A percentile compares a stretch with the other conserved stretches of the same genome.
phyloP scores from a whole-genome alignment of 2,329 filamentous ascomycete species.

The Pseudogymnoascus sp. region DNA sequence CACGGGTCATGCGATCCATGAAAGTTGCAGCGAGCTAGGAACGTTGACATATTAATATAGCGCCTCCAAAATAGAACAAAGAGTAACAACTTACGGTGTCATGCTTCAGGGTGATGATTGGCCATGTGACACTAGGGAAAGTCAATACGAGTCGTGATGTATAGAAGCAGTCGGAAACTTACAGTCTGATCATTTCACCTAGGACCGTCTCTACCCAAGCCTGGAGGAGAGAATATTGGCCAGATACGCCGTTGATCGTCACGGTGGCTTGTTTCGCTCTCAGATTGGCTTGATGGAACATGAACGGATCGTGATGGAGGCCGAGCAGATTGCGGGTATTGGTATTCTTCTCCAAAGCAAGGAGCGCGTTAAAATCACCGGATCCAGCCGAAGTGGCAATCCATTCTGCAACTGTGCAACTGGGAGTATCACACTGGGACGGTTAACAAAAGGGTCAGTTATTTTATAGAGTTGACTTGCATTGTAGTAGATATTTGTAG shows the following conservation, averaged over 20 bases:
- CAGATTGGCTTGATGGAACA: slow-evolving; percentile 56
- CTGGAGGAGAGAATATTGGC: slow-evolving; percentile 24
- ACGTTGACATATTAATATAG: not conserved
- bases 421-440: slow-evolving; percentile 45
- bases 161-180: slow-evolving; percentile 16
- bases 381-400: slow-evolving; percentile 44
- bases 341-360: slow-evolving; percentile 44
- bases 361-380: slow-evolving; percentile 47
- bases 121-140: slow-evolving; percentile 35
- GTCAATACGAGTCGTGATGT: too few relatives aligned
- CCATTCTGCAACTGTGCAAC: slow-evolving; percentile 54
- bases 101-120: slow-evolving; percentile 49
- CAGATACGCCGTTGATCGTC: slow-evolving; percentile 21
- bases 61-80: slow-evolving; percentile 22
- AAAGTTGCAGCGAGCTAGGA: slow-evolving; percentile 34
- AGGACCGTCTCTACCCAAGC: slow-evolving; percentile 28
- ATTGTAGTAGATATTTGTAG: slow-evolving; percentile 59
- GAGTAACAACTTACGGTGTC: slow-evolving; percentile 40
- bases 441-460: slow-evolving; percentile 21
- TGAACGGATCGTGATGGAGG: slow-evolving; percentile 33
- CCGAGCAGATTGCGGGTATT: slow-evolving; percentile 52
- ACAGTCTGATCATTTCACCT: slow-evolving; percentile 22
- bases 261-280: slow-evolving; percentile 31
- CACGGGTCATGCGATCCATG: slow-evolving; percentile 37
- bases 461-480: slow-evolving; percentile 24